These are phyloP conservation scores for Exidia glandulosa DNA, from an alignment of 768 basidiomycete genomes.

Conservation along the genomic window DNA sequence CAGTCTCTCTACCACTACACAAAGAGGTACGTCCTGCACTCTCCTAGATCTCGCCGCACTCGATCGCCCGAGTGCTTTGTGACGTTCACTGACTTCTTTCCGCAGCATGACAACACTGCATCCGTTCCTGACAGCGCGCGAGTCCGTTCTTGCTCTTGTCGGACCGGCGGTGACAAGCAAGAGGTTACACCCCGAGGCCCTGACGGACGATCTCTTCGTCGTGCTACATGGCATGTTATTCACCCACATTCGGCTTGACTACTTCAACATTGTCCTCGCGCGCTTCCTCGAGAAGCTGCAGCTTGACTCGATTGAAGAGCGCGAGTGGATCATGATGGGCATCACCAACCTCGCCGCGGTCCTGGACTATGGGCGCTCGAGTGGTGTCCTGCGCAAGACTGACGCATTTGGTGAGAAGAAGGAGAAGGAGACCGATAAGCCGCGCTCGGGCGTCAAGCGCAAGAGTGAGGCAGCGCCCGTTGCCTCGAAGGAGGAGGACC, in stretches of 20 bases:
- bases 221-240: slow-evolving; percentile 95
- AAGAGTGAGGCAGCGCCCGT: too few relatives aligned
- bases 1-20: slow-evolving; percentile 86
- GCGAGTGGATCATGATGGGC: slow-evolving; percentile 97
- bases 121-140: slow-evolving; percentile 78
- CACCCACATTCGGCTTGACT: slow-evolving; percentile 88
- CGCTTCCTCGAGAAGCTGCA: slow-evolving; percentile 80
- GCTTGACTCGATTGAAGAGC: slow-evolving; percentile 69
- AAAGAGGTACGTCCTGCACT: slow-evolving; percentile 58
- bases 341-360: slow-evolving; percentile 70
- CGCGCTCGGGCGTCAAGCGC: too few relatives aligned
- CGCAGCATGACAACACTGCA: slow-evolving; percentile 83
- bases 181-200: slow-evolving; percentile 66
- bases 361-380: slow-evolving; percentile 77
- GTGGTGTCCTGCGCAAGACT: slow-evolving; percentile 55
- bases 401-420: slow-evolving; percentile 38
- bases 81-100: slow-evolving; percentile 1
- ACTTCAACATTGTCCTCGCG: slow-evolving; percentile 70
- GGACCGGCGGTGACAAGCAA: slow-evolving; percentile 60
- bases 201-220: slow-evolving; percentile 70
- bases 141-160: slow-evolving; percentile 86
- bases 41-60: slow-evolving; percentile 1
- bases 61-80: not conserved
- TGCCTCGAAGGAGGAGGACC: too few relatives aligned
- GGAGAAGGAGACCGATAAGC: too few relatives aligned